Conservation (phyloP, 2,329 filamentous ascomycete genomes). For the Cladosporium colombiae region DNA sequence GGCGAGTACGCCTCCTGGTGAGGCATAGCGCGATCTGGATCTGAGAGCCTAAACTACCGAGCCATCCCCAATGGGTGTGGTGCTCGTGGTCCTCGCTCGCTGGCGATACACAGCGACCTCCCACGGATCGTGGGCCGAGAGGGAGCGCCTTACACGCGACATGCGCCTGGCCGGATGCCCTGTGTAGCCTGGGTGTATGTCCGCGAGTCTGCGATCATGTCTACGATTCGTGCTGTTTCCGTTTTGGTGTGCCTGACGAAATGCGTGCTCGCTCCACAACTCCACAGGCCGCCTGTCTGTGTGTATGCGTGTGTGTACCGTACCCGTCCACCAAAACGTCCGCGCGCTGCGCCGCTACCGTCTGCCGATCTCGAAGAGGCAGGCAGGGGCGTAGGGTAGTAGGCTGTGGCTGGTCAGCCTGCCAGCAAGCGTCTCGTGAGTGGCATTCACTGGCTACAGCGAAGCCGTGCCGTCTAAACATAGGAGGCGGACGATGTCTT, state of each 20-base stretch:
- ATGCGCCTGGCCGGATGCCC: constrained; percentile 1
- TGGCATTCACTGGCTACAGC: background rate
- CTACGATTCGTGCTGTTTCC: constrained; percentile 16
- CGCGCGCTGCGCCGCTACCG: constrained; percentile 1
- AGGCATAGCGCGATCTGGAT: constrained; percentile 17
- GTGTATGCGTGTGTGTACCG: background rate
- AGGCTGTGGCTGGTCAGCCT: background rate
- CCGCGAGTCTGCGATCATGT: constrained; percentile 2
- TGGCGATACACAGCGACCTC: background rate
- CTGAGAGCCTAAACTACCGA: constrained; percentile 1
- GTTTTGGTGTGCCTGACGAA: constrained; percentile 15
- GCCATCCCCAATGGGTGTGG: background rate
- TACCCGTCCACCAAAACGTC: constrained; percentile 7
- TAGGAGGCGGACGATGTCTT: constrained; percentile 17
- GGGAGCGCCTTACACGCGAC: constrained; percentile 1
- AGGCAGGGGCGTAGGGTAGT: constrained; percentile 10
- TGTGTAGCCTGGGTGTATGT: background rate
- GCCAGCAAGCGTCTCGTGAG: background rate
- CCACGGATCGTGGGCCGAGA: constrained; percentile 7
- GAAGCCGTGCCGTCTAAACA: background rate
- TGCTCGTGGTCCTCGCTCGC: background rate
- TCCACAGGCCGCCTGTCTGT: constrained; percentile 15
- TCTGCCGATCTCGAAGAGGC: constrained; percentile 16
- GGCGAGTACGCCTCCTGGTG: background rate
- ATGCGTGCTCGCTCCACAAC: constrained; percentile 12